phyloP scores from a whole-genome alignment of 768 basidiomycete species.

The Boletus reticulatus region DNA sequence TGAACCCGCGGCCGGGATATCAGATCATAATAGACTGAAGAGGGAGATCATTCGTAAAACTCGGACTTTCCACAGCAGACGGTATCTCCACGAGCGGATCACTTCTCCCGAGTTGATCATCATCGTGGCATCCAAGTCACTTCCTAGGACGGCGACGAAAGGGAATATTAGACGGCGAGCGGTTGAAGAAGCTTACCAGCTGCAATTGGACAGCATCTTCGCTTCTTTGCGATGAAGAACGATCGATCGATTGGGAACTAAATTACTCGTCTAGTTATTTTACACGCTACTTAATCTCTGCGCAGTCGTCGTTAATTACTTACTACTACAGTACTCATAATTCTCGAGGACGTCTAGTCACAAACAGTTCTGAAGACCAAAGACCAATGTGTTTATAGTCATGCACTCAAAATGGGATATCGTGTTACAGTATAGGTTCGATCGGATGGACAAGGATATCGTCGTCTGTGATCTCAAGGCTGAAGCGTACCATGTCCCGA shows the following conservation, averaged over 20 bases:
- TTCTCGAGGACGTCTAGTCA: background rate
- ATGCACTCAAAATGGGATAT: background rate
- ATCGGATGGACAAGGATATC: constrained; percentile 8
- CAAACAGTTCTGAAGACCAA: background rate
- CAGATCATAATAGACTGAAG: constrained; percentile 56
- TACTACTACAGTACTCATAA: constrained; percentile 15
- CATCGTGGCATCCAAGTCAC: constrained; percentile 59
- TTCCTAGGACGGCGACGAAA: constrained; percentile 78
- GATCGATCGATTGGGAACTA: constrained; percentile 2
- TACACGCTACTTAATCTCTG: constrained; percentile 5
- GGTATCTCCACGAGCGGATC: constrained; percentile 80
- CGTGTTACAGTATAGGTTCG: background rate
- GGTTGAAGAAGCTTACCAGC: constrained; percentile 64
- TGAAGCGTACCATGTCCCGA: constrained; percentile 17
- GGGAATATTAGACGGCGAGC: constrained; percentile 78
- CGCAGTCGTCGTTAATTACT: constrained; percentile 12
- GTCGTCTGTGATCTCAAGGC: constrained; percentile 23
- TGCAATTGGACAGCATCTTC: constrained; percentile 59
- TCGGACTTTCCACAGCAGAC: constrained; percentile 67
- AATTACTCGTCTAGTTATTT: constrained; percentile 20
- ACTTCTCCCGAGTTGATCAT: constrained; percentile 61
- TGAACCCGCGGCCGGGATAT: constrained; percentile 52
- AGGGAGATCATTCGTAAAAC: constrained; percentile 72
- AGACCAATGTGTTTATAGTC: constrained; percentile 6
- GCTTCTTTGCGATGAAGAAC: constrained; percentile 22